phyloP scores from a whole-genome alignment of 176 grass and related monocot genomes.

The Bolboschoenus planiculmis region DNA sequence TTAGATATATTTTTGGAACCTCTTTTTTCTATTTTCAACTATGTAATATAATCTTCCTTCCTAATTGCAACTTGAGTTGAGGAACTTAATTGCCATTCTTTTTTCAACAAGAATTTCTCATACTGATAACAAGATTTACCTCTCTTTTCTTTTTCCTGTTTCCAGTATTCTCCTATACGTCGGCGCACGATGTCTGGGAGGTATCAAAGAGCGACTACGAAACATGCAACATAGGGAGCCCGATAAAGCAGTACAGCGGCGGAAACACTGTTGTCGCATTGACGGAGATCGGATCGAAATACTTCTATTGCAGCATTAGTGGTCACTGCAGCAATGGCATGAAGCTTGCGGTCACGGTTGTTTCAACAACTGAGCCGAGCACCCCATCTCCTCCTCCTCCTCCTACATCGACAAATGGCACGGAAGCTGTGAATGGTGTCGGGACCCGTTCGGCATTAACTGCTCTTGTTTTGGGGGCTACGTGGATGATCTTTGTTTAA shows the following conservation, averaged over 20 bases:
- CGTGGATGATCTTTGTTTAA: slow-evolving; percentile 27
- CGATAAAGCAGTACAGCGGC: neutral
- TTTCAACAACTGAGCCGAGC: neutral
- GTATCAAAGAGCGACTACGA: slow-evolving; percentile 27
- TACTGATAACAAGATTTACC: neutral
- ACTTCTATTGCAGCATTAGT: slow-evolving; percentile 27
- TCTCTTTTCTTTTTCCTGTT: neutral
- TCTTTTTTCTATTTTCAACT: neutral
- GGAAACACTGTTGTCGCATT: slow-evolving; percentile 28
- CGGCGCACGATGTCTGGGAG: slow-evolving; percentile 40
- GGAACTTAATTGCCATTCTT: neutral
- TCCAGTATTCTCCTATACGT: slow-evolving; percentile 40
- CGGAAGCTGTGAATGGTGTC: neutral
- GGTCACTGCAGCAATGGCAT: slow-evolving; percentile 35
- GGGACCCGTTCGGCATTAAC: neutral
- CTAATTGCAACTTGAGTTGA: neutral
- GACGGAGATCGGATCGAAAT: slow-evolving; percentile 27
- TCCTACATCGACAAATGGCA: neutral
- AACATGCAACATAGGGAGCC: slow-evolving; percentile 9
- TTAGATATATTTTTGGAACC: neutral
- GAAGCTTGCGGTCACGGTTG: slow-evolving; percentile 34
- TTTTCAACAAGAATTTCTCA: neutral
- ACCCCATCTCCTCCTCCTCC: slow-evolving; percentile 4
- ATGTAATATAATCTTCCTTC: neutral
- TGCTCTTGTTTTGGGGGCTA: slow-evolving; percentile 28